These are phyloP conservation scores for Leucocoprinus birnbaumii DNA, from an alignment of 768 basidiomycete genomes.

Conservation along the genomic window DNA sequence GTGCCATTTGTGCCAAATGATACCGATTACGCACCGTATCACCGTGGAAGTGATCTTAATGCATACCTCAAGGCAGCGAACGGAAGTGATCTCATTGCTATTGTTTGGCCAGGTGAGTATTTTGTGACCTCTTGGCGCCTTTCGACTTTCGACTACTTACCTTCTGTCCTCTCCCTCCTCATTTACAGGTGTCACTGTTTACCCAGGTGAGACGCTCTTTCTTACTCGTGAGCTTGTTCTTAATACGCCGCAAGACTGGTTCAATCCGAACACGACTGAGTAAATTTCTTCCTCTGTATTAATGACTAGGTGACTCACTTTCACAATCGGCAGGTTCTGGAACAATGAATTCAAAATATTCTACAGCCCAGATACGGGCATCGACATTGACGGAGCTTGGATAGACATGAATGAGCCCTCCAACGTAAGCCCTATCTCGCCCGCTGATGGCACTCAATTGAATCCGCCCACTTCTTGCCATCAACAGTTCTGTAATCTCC, in stretches of 20 bases:
- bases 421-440: slow-evolving; percentile 53
- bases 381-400: slow-evolving; percentile 73
- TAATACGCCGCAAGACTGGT: slow-evolving; percentile 45
- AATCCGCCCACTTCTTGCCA: no score
- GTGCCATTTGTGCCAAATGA: slow-evolving; percentile 46
- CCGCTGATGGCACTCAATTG: no score
- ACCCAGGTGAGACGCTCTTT: not conserved
- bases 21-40: slow-evolving; percentile 47
- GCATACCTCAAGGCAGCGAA: slow-evolving; percentile 63
- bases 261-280: slow-evolving; percentile 49
- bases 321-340: slow-evolving; percentile 48
- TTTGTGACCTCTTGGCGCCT: slow-evolving; percentile 37
- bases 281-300: slow-evolving; percentile 22
- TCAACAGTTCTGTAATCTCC: no score
- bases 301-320: not conserved
- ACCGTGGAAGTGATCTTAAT: slow-evolving; percentile 49
- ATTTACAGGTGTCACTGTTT: slow-evolving; percentile 10
- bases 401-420: slow-evolving; percentile 78
- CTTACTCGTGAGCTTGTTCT: not conserved
- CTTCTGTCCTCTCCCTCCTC: no score
- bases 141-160: not conserved
- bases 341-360: slow-evolving; percentile 55
- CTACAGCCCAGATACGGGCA: slow-evolving; percentile 46
- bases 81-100: slow-evolving; percentile 53
- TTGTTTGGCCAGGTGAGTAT: slow-evolving; percentile 70